phyloP scores from a whole-genome alignment of 1,139 yeast species.

The Pichia sp. region DNA sequence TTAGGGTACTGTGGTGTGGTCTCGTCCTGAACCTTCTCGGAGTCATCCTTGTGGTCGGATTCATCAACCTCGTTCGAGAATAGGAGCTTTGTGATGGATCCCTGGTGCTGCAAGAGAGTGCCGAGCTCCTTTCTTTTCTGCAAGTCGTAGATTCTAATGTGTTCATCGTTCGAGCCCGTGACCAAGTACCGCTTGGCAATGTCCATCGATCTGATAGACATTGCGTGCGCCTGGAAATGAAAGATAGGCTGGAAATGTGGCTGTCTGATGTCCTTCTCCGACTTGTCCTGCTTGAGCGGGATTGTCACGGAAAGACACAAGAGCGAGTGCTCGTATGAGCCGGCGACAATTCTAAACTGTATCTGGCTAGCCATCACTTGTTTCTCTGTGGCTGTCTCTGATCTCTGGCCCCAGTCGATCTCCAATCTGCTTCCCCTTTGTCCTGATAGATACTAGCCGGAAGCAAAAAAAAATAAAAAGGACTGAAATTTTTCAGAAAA shows the following conservation, averaged over 20 bases:
- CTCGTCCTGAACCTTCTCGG: conserved; percentile 11
- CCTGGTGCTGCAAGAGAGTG: conserved; percentile 82
- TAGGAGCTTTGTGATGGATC: conserved; percentile 72
- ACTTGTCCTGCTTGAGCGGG: conserved; percentile 25
- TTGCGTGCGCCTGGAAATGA: conserved; percentile 91
- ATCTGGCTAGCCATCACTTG: conserved; percentile 7
- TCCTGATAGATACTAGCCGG: background rate
- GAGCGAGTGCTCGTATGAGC: conserved; percentile 92
- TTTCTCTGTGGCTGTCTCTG: background rate
- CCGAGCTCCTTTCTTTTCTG: conserved; percentile 94
- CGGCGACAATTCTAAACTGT: conserved; percentile 75
- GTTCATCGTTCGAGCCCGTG: conserved; percentile 95
- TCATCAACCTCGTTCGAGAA: conserved; percentile 51
- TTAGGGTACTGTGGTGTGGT: conserved; percentile 21
- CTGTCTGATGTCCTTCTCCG: conserved; percentile 29
- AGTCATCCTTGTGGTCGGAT: conserved; percentile 20
- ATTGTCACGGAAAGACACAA: conserved; percentile 74
- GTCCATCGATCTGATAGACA: conserved; percentile 82
- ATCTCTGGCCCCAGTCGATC: too few relatives aligned
- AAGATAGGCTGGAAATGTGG: conserved; percentile 88
- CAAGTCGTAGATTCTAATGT: conserved; percentile 86
- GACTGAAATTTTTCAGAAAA: background rate
- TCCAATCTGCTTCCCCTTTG: too few relatives aligned
- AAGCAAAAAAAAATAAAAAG: background rate
- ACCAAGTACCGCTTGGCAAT: conserved; percentile 80